phyloP scores from a whole-genome alignment of 2,329 filamentous ascomycete species.

The Neocatenulostroma microsporum region DNA sequence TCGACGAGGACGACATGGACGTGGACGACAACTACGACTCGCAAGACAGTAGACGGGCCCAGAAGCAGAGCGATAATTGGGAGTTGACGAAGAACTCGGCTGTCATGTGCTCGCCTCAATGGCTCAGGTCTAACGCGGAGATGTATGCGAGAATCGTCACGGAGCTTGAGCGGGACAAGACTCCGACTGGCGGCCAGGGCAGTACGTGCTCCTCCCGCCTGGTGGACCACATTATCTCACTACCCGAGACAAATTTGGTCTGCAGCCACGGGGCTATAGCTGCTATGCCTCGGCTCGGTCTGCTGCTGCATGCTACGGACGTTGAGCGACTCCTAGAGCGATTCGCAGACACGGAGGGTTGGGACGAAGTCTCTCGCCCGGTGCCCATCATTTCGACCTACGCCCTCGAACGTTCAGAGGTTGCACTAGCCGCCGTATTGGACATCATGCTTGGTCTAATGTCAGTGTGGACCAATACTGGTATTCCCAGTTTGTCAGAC shows the following conservation, averaged over 20 bases:
- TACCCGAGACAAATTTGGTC: constrained; percentile 17
- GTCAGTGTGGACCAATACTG: constrained; percentile 52
- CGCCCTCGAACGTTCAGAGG: constrained; percentile 65
- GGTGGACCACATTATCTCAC: constrained; percentile 18
- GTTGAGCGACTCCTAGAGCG: constrained; percentile 40
- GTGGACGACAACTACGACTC: constrained; percentile 58
- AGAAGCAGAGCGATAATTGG: too few relatives aligned
- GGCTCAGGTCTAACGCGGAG: constrained; percentile 1
- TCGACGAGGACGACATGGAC: constrained; percentile 54
- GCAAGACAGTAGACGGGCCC: constrained; percentile 44
- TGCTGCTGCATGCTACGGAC: constrained; percentile 25
- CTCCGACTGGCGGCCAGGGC: background rate
- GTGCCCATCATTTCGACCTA: constrained; percentile 46
- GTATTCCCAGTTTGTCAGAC: constrained; percentile 53
- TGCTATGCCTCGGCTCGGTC: constrained; percentile 16
- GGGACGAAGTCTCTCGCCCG: too few relatives aligned
- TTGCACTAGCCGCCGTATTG: constrained; percentile 59
- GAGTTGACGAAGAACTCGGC: too few relatives aligned
- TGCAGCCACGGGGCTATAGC: constrained; percentile 19
- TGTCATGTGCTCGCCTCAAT: background rate
- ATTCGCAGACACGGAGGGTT: constrained; percentile 42
- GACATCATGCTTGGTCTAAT: constrained; percentile 59
- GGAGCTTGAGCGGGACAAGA: too few relatives aligned
- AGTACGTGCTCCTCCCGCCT: background rate
- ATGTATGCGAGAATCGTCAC: constrained; percentile 2